A percentile compares a stretch with the other conserved stretches of the same genome.
These are phyloP conservation scores for Phytopythium litorale DNA, from an alignment of 352 stramenopile genomes.

Conservation along the genomic window DNA sequence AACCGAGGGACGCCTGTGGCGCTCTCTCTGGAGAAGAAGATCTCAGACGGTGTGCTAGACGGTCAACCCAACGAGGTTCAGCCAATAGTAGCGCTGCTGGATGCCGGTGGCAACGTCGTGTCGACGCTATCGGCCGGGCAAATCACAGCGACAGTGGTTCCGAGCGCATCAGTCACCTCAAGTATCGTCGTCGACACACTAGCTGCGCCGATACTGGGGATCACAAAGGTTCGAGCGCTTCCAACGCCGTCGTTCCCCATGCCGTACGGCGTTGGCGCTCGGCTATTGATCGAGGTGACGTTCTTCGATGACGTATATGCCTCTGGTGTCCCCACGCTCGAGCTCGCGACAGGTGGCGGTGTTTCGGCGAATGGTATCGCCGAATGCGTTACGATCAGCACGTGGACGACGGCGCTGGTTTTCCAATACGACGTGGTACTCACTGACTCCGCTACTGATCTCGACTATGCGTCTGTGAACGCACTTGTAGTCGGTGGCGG, in stretches of 20 bases:
- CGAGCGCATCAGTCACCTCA: conserved; percentile 54
- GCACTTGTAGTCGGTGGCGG: conserved; percentile 49
- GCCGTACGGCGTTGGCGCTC: conserved; percentile 65
- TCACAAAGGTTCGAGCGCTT: conserved; percentile 41
- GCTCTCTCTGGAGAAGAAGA: conserved; percentile 38
- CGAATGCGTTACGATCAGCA: conserved; percentile 46
- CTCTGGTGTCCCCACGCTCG: conserved; percentile 46
- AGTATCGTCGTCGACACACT: conserved; percentile 67
- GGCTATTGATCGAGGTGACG: conserved; percentile 53
- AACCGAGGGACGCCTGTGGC: conserved; percentile 41
- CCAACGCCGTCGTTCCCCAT: conserved; percentile 33
- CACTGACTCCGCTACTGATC: conserved; percentile 42
- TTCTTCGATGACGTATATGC: conserved; percentile 80
- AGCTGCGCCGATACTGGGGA: conserved; percentile 31
- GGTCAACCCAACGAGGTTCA: conserved; percentile 72
- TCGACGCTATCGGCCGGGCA: conserved; percentile 35
- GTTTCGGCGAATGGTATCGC: conserved; percentile 37
- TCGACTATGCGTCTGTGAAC: conserved; percentile 63
- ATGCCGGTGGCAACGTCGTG: conserved; percentile 68
- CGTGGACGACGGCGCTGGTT: conserved; percentile 49
- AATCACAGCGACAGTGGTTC: conserved; percentile 51
- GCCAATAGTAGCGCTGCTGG: conserved; percentile 54
- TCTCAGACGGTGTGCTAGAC: conserved; percentile 70
- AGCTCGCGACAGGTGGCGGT: conserved; percentile 37
- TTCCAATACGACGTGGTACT: conserved; percentile 70